Percentiles rank a stretch among this genome's conserved stretches.
These are phyloP conservation scores for Pochonia chlamydosporia DNA, from an alignment of 2,329 filamentous ascomycete species.

Conservation along the genomic window DNA sequence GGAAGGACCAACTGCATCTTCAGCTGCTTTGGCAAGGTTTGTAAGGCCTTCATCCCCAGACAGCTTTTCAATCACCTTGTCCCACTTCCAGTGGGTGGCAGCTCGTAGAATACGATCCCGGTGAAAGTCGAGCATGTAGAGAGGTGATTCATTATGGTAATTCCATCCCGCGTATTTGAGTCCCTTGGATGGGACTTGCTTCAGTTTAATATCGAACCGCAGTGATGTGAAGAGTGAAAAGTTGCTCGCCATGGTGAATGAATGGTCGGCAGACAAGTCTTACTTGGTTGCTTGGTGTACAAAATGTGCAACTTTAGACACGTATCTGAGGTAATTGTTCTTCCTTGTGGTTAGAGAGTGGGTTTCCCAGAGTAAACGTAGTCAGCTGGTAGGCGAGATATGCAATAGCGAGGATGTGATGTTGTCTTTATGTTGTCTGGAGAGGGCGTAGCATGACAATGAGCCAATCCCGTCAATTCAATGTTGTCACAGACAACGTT, in stretches of 20 bases:
- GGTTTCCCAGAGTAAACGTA: too few relatives aligned
- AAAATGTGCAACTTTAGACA: too few relatives aligned
- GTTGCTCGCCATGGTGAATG: slow-evolving; percentile 26
- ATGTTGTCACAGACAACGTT: too few relatives aligned
- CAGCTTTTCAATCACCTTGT: slow-evolving; percentile 36
- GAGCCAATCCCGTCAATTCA: too few relatives aligned
- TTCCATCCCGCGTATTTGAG: slow-evolving; percentile 46
- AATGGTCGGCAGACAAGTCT: too few relatives aligned
- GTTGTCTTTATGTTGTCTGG: too few relatives aligned
- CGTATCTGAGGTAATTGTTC: too few relatives aligned
- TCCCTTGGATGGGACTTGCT: slow-evolving; percentile 31
- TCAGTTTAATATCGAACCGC: slow-evolving; percentile 61
- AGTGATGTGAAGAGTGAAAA: slow-evolving; percentile 67
- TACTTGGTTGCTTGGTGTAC: too few relatives aligned
- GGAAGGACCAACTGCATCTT: slow-evolving; percentile 29
- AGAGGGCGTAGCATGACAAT: too few relatives aligned
- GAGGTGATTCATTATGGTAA: slow-evolving; percentile 47
- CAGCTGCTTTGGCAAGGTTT: slow-evolving; percentile 25
- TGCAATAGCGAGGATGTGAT: too few relatives aligned
- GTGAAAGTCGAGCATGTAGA: slow-evolving; percentile 78
- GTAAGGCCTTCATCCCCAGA: slow-evolving; percentile 40
- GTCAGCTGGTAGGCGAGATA: too few relatives aligned
- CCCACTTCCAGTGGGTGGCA: slow-evolving; percentile 52
- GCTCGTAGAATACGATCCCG: slow-evolving; percentile 69
- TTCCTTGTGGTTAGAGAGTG: too few relatives aligned